A percentile compares a stretch with the other conserved stretches of the same genome.
These are phyloP conservation scores for Simplicillium sp. DNA, from an alignment of 2,329 filamentous ascomycete species.

Conservation along the genomic window DNA sequence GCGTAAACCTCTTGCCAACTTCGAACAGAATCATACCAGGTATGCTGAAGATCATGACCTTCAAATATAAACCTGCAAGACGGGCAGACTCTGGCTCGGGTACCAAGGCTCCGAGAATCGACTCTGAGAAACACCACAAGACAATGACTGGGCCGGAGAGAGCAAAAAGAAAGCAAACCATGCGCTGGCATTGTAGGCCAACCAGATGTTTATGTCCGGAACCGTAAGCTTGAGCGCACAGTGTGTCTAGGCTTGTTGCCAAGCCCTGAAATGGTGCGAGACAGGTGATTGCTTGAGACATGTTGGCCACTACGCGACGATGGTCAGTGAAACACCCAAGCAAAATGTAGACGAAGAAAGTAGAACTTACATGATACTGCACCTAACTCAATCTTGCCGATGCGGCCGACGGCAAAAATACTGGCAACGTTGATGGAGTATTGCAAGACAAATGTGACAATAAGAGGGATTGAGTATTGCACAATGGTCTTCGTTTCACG, in stretches of 20 bases:
- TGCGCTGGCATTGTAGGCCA: slow-evolving; percentile 70
- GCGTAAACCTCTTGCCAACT: slow-evolving; percentile 68
- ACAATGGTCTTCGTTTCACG: slow-evolving; percentile 76
- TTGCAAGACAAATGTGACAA: slow-evolving; percentile 65
- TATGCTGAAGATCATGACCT: slow-evolving; percentile 61
- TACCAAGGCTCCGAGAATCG: slow-evolving; percentile 42
- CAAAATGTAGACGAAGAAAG: neutral
- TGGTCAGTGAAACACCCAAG: neutral
- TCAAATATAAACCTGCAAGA: slow-evolving; percentile 66
- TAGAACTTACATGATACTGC: slow-evolving; percentile 29
- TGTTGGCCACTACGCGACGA: slow-evolving; percentile 37
- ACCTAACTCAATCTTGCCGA: slow-evolving; percentile 53
- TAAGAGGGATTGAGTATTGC: slow-evolving; percentile 60
- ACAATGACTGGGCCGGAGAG: slow-evolving; percentile 65
- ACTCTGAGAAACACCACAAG: slow-evolving; percentile 62
- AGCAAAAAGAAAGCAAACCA: slow-evolving; percentile 66
- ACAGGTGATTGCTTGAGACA: slow-evolving; percentile 73
- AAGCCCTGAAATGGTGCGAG: slow-evolving; percentile 73
- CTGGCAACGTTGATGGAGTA: slow-evolving; percentile 75
- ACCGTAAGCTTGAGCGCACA: slow-evolving; percentile 90
- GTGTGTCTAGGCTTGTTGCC: slow-evolving; percentile 81
- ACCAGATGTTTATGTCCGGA: slow-evolving; percentile 85
- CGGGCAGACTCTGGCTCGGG: slow-evolving; percentile 49
- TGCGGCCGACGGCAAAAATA: slow-evolving; percentile 67
- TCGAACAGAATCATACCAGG: slow-evolving; percentile 73